These are phyloP conservation scores for Drechmeria coniospora DNA, from an alignment of 2,329 filamentous ascomycete species.

Conservation along the genomic window DNA sequence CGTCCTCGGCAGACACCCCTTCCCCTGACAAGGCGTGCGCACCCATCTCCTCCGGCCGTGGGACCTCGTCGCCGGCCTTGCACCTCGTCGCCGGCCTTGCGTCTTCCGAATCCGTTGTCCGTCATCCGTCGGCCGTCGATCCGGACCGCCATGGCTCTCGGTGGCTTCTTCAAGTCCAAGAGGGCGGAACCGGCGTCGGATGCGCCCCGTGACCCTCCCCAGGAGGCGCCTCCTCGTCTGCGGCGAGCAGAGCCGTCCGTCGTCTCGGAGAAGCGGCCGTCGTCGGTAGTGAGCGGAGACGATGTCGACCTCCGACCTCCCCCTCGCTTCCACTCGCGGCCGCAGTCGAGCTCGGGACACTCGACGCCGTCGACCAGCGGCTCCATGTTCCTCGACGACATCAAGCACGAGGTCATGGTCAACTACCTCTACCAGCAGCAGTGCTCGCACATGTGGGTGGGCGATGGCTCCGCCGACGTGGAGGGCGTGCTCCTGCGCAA, in stretches of 20 bases:
- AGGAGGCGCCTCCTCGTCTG: constrained; percentile 7
- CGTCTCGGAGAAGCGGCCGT: constrained; percentile 21
- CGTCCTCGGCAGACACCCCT: no score
- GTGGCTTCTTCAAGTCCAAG: constrained; percentile 44
- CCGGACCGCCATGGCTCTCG: constrained; percentile 44
- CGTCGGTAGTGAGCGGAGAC: constrained; percentile 15
- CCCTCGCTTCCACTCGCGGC: constrained; percentile 16
- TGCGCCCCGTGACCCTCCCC: constrained; percentile 4
- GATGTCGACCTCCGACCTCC: constrained; percentile 35
- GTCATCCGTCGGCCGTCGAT: no score
- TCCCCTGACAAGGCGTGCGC: no score
- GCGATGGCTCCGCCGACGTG: constrained; percentile 48
- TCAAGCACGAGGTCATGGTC: constrained; percentile 72
- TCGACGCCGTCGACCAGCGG: constrained; percentile 27
- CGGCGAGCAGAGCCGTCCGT: constrained; percentile 11
- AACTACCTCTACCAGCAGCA: constrained; percentile 73
- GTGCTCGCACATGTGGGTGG: constrained; percentile 59
- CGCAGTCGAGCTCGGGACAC: constrained; percentile 27
- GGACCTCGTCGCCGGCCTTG: no score
- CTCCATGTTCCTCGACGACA: constrained; percentile 49
- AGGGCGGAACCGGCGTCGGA: constrained; percentile 5
- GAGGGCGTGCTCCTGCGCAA: constrained; percentile 64
- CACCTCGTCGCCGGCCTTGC: no score
- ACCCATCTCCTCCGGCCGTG: no score
- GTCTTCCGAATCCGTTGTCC: no score